Conservation (phyloP, 192 early-diverging fungal species). For the Coemansia sp. region DNA sequence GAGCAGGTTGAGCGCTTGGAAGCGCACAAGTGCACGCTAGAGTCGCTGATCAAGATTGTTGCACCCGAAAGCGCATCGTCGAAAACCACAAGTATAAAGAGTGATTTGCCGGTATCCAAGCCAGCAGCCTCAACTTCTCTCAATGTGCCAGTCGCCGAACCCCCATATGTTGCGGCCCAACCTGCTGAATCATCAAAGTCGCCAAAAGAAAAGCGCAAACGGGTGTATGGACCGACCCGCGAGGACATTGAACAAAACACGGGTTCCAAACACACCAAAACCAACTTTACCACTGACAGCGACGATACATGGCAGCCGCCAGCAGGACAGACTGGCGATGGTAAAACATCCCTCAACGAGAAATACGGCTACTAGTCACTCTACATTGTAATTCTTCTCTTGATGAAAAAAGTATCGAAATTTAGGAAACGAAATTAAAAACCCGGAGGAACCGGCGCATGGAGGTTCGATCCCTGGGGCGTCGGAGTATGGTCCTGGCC, state of each 20-base stretch:
- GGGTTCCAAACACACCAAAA: neutral
- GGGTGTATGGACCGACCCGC: constrained; percentile 11
- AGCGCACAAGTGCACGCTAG: constrained; percentile 37
- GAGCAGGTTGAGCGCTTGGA: constrained; percentile 49
- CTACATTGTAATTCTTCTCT: too few relatives aligned
- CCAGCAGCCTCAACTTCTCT: neutral
- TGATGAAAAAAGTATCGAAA: neutral
- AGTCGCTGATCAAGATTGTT: constrained; percentile 25
- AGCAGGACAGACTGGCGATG: constrained; percentile 40
- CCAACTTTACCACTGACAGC: neutral
- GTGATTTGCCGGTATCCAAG: neutral
- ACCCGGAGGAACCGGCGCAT: neutral
- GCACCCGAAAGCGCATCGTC: constrained; percentile 22
- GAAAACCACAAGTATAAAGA: neutral
- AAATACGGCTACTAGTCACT: constrained; percentile 39
- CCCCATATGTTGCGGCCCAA: neutral
- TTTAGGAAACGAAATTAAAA: neutral
- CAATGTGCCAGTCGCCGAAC: neutral
- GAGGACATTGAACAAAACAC: constrained; percentile 1
- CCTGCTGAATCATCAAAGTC: neutral
- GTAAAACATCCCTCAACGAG: constrained; percentile 44
- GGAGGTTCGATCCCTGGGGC: constrained; percentile 1
- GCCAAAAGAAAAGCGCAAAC: constrained; percentile 9
- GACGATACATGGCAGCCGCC: constrained; percentile 43
- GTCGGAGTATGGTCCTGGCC: constrained; percentile 14